phyloP scores from a whole-genome alignment of 2,329 filamentous ascomycete species.

The Trichoderma sp. region DNA sequence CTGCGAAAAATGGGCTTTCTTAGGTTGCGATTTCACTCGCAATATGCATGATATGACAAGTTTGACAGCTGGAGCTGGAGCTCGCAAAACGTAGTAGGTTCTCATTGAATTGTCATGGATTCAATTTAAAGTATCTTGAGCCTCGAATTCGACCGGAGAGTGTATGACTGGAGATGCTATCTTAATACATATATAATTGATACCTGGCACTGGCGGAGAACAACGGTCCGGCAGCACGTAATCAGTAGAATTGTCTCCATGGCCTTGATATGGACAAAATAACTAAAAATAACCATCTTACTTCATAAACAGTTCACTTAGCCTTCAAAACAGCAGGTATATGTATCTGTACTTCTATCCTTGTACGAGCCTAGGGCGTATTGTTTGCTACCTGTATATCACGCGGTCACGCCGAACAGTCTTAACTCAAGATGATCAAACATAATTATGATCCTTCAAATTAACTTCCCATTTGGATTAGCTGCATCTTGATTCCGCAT shows the following conservation, averaged over 20 bases:
- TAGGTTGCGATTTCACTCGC: not conserved
- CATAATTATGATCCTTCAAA: not conserved
- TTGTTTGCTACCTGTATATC: not conserved
- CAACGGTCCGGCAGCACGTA: too few species aligned
- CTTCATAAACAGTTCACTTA: not conserved
- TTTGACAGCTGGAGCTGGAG: not conserved
- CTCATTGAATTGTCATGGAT: not conserved
- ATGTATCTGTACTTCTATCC: not conserved
- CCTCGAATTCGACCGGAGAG: too few species aligned
- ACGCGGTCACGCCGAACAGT: not conserved
- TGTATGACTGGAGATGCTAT: too few species aligned
- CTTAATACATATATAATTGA: too few species aligned
- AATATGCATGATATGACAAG: not conserved
- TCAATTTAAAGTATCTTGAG: not conserved
- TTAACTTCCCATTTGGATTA: not conserved
- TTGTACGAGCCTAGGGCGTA: not conserved
- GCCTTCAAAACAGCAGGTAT: not conserved
- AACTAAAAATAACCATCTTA: not conserved
- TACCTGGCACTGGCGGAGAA: too few species aligned
- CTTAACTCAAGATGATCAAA: not conserved
- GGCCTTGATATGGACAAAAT: not conserved
- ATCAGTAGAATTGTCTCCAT: too few species aligned
- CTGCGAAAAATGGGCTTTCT: not conserved
- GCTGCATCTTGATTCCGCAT: not conserved
- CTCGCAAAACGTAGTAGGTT: not conserved